These are phyloP conservation scores for Penicillium taxi DNA, from an alignment of 495 filamentous ascomycete species.

Conservation along the genomic window DNA sequence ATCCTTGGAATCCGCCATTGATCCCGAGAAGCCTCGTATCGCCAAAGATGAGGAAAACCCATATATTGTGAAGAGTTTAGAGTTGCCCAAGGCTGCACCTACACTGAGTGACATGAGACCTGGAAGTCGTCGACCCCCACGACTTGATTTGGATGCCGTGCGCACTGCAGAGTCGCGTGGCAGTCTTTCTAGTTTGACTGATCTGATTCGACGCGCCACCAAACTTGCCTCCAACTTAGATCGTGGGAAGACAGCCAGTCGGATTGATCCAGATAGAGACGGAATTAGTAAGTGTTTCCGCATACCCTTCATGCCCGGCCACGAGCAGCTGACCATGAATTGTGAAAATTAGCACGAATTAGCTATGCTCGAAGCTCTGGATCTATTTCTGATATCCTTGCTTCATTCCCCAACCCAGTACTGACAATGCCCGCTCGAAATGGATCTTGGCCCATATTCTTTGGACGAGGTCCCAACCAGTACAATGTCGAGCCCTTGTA, in stretches of 20 bases:
- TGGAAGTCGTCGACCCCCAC: constrained; percentile 55
- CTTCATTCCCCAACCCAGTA: constrained; percentile 81
- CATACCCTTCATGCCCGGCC: not conserved
- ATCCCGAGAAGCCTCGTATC: constrained; percentile 33
- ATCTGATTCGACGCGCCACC: constrained; percentile 83
- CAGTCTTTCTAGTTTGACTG: constrained; percentile 83
- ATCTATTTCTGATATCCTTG: constrained; percentile 82
- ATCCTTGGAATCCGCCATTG: constrained; percentile 20
- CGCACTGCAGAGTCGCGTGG: constrained; percentile 72
- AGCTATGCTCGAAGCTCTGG: constrained; percentile 38
- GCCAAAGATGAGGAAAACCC: constrained; percentile 9
- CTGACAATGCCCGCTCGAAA: constrained; percentile 45
- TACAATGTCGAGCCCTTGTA: constrained; percentile 27
- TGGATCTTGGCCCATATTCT: constrained; percentile 37
- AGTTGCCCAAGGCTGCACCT: constrained; percentile 30
- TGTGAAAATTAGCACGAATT: constrained; percentile 1
- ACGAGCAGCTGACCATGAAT: not conserved
- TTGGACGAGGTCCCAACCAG: constrained; percentile 28
- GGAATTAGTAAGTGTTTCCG: constrained; percentile 18
- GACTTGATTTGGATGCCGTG: constrained; percentile 71
- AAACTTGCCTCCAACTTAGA: constrained; percentile 82
- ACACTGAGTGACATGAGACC: constrained; percentile 38
- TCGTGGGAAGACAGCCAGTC: constrained; percentile 73
- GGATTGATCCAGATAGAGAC: constrained; percentile 37
- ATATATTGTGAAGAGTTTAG: constrained; percentile 24